Conservation (phyloP, 106 monocot species). For the Dendrobium huoshanense region DNA sequence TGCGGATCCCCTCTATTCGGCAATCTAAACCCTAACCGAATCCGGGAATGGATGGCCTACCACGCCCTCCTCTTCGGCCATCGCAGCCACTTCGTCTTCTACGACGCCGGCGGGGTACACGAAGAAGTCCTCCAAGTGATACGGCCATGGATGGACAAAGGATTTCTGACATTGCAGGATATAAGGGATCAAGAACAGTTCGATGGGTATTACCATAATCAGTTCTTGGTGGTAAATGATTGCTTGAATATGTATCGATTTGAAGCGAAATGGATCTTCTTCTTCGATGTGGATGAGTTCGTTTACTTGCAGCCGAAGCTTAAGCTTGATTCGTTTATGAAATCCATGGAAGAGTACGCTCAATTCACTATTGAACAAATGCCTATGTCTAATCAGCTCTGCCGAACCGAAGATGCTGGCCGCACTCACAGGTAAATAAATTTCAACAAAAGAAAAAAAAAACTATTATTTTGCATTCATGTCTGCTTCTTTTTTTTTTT, state of each 20-base stretch:
- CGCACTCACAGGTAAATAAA: constrained; percentile 27
- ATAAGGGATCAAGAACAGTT: constrained; percentile 59
- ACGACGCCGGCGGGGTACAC: constrained; percentile 76
- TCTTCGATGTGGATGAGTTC: constrained; percentile 88
- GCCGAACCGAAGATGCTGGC: constrained; percentile 18
- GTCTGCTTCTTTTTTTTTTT: too few species aligned
- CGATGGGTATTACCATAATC: constrained; percentile 89
- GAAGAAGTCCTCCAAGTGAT: constrained; percentile 53
- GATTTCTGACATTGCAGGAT: constrained; percentile 54
- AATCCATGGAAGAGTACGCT: constrained; percentile 26
- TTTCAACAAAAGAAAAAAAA: too few species aligned
- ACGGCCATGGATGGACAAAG: constrained; percentile 60
- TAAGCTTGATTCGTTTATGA: constrained; percentile 27
- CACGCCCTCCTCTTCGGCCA: constrained; percentile 51
- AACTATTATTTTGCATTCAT: too few species aligned
- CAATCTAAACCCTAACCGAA: constrained; percentile 50
- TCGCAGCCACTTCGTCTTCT: constrained; percentile 54
- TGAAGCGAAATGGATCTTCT: constrained; percentile 67
- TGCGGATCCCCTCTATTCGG: constrained; percentile 75
- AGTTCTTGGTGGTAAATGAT: constrained; percentile 80
- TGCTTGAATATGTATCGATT: constrained; percentile 59
- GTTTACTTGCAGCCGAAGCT: constrained; percentile 34
- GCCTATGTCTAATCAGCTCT: constrained; percentile 59
- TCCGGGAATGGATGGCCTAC: constrained; percentile 77
- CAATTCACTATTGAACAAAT: constrained; percentile 68